A percentile compares a stretch with the other conserved stretches of the same genome.
phyloP scores from a whole-genome alignment of 106 monocot genomes.

The Vanilla planifolia region DNA sequence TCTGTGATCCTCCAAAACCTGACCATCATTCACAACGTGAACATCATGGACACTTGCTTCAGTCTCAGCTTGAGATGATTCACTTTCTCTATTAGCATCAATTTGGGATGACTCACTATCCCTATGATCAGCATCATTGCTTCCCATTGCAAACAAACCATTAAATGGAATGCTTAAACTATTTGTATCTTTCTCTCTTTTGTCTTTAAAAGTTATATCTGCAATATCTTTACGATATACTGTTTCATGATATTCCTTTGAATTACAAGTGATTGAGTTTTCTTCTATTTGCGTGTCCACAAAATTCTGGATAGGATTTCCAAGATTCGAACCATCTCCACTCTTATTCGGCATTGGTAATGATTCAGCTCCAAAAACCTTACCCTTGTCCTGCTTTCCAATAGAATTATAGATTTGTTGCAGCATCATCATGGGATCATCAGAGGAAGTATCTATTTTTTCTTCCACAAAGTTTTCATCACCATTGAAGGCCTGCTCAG shows the following conservation, averaged over 20 bases:
- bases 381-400: conserved; percentile 16
- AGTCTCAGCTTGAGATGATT: conserved; percentile 17
- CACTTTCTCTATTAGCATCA: conserved; percentile 14
- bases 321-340: not conserved
- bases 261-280: not conserved
- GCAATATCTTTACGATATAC: not conserved
- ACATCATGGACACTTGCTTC: conserved; percentile 47
- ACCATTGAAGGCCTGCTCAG: conserved; percentile 3
- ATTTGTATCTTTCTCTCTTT: not conserved
- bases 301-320: not conserved
- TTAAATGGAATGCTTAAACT: not conserved
- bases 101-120: conserved; percentile 7
- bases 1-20: conserved; percentile 9
- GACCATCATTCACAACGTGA: conserved; percentile 52
- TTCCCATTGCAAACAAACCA: not conserved
- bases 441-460: not conserved
- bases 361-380: not conserved
- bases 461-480: conserved; percentile 5
- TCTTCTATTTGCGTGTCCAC: not conserved
- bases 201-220: not conserved
- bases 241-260: not conserved
- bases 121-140: conserved; percentile 4
- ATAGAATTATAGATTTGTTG: conserved; percentile 17
- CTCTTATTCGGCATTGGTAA: not conserved
- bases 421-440: conserved; percentile 19